Conservation (phyloP, 1,284 basidiomycete species). For the Trametes pubescens region DNA sequence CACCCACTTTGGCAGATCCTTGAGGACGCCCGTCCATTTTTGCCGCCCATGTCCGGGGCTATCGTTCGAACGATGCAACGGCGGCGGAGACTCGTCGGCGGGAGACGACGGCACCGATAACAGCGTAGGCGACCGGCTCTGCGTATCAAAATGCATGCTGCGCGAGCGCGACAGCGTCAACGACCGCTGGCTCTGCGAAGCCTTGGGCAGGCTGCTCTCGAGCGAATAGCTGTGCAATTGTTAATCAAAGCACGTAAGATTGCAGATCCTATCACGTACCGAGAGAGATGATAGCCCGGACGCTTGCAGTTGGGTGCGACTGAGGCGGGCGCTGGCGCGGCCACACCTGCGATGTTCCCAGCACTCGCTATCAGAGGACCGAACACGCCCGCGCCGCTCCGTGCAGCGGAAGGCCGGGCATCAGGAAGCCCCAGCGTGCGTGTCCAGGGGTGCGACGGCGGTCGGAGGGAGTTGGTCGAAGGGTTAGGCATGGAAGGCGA, state of each 20-base stretch:
- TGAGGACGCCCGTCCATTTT: slow-evolving; percentile 47
- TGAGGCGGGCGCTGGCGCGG: slow-evolving; percentile 60
- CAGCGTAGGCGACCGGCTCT: slow-evolving; percentile 12
- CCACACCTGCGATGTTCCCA: slow-evolving; percentile 67
- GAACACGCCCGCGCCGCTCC: slow-evolving; percentile 72
- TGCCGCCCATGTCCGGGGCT: slow-evolving; percentile 19
- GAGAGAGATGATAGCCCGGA: slow-evolving; percentile 72
- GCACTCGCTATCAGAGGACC: slow-evolving; percentile 79
- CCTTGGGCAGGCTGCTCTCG: slow-evolving; percentile 35
- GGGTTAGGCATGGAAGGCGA: slow-evolving; percentile 14
- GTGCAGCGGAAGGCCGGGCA: slow-evolving; percentile 55
- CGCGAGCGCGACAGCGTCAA: slow-evolving; percentile 33
- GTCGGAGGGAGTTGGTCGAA: slow-evolving; percentile 22
- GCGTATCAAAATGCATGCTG: slow-evolving; percentile 35
- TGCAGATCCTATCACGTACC: slow-evolving; percentile 45
- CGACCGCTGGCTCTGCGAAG: slow-evolving; percentile 5
- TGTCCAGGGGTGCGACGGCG: slow-evolving; percentile 28
- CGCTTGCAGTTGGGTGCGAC: slow-evolving; percentile 74
- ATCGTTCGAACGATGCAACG: slow-evolving; percentile 19
- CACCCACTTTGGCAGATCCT: slow-evolving; percentile 43
- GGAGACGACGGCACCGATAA: slow-evolving; percentile 25
- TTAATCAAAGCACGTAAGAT: neutral
- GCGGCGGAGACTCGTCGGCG: slow-evolving; percentile 27
- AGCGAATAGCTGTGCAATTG: slow-evolving; percentile 37
- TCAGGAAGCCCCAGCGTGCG: slow-evolving; percentile 29